Evolutionary conservation across 257 asterid species (phyloP).

Genomic region (Striga asiatica): DNA sequence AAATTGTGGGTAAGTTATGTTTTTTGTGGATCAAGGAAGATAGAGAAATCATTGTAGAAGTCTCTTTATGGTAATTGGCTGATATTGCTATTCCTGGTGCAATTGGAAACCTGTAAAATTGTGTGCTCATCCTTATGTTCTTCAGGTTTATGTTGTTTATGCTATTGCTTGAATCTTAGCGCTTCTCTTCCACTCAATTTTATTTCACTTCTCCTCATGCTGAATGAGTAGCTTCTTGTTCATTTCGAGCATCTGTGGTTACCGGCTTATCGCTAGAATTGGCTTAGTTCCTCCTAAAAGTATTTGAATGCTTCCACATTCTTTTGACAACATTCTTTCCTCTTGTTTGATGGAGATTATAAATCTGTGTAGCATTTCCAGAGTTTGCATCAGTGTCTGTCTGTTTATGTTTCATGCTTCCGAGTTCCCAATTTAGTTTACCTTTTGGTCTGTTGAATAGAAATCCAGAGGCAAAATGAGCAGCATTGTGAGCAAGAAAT

Average conservation of each 20-base stretch:
- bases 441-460: slow-evolving; percentile 30
- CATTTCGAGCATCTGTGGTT: not conserved
- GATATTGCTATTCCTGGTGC: not conserved
- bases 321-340: not conserved
- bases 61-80: not conserved
- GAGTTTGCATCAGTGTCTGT: not conserved
- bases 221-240: not conserved
- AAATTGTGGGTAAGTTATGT: not conserved
- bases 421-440: slow-evolving; percentile 6
- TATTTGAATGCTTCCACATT: not conserved
- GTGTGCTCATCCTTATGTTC: not conserved
- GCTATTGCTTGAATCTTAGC: not conserved
- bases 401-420: slow-evolving; percentile 1
- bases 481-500: slow-evolving; percentile 82
- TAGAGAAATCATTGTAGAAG: not conserved
- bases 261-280: not conserved
- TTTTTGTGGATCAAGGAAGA: not conserved
- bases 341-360: not conserved
- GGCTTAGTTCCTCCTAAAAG: not conserved
- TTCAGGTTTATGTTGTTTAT: not conserved
- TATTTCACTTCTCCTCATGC: not conserved
- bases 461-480: slow-evolving; percentile 78
- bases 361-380: not conserved
- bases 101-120: not conserved
- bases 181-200: not conserved